These are phyloP conservation scores for Trichoderma sp. DNA, from an alignment of 2,329 filamentous ascomycete species.

Conservation along the genomic window DNA sequence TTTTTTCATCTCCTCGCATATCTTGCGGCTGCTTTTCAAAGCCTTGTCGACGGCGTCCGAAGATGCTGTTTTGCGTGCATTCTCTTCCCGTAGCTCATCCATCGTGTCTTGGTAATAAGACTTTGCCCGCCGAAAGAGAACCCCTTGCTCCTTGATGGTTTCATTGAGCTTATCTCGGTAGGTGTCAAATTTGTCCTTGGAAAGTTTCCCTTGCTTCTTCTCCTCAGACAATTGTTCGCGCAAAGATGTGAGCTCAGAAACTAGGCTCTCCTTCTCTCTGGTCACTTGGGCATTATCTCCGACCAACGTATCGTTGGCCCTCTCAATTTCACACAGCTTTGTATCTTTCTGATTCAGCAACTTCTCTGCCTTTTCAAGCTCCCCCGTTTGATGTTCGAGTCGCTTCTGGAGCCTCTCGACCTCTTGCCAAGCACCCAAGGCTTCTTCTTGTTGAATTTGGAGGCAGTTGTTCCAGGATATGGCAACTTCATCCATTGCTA, in stretches of 20 bases:
- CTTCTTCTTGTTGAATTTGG: conserved; percentile 31
- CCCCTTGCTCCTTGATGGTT: conserved; percentile 46
- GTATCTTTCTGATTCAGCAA: conserved; percentile 24
- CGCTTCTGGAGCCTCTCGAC: conserved; percentile 29
- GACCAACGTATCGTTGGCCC: conserved; percentile 27
- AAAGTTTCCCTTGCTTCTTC: conserved; percentile 21
- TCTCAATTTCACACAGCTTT: conserved; percentile 26
- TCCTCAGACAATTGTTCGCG: conserved; percentile 28
- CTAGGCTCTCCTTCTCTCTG: conserved; percentile 28
- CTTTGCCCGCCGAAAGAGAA: conserved; percentile 37
- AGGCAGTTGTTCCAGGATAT: conserved; percentile 36
- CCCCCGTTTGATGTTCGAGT: conserved; percentile 23
- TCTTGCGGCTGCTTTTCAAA: conserved; percentile 30
- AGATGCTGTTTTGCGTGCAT: conserved; percentile 25
- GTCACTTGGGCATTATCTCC: conserved; percentile 26
- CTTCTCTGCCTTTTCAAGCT: conserved; percentile 21
- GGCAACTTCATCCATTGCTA: conserved; percentile 33
- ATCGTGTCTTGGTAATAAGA: conserved; percentile 34
- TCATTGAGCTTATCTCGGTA: conserved; percentile 43
- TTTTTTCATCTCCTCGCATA: conserved; percentile 32
- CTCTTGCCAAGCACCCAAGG: conserved; percentile 26
- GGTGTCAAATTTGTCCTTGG: conserved; percentile 35
- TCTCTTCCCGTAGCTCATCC: conserved; percentile 34
- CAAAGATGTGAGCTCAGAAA: conserved; percentile 29
- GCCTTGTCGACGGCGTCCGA: conserved; percentile 28